Conservation (phyloP, 2,329 filamentous ascomycete genomes). For the Apiospora arundinis region DNA sequence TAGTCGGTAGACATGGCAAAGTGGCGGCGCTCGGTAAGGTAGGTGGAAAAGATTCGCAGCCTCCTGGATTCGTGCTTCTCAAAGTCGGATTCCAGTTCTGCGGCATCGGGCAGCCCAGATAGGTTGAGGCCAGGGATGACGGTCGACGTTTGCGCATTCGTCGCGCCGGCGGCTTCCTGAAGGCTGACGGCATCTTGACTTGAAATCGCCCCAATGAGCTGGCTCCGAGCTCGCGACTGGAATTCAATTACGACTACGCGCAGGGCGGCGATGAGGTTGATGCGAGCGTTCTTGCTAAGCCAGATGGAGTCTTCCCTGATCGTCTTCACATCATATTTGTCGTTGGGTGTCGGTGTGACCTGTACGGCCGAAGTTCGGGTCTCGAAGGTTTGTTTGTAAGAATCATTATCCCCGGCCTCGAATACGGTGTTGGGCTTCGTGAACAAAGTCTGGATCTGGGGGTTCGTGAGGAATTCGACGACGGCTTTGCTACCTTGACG, state of each 20-base stretch:
- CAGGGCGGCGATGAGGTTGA: conserved; percentile 84
- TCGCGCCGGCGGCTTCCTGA: conserved; percentile 71
- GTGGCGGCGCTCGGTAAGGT: conserved; percentile 73
- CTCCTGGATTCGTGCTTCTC: conserved; percentile 67
- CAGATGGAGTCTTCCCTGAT: conserved; percentile 87
- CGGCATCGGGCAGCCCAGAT: conserved; percentile 55
- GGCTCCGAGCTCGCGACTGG: conserved; percentile 77
- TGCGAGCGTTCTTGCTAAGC: conserved; percentile 78
- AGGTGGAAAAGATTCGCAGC: conserved; percentile 72
- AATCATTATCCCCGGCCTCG: conserved; percentile 49
- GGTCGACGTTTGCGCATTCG: conserved; percentile 63
- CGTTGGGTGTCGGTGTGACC: conserved; percentile 70
- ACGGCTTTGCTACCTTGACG: conserved; percentile 61
- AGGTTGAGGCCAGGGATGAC: conserved; percentile 61
- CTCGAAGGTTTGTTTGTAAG: conserved; percentile 67
- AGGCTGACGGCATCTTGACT: conserved; percentile 80
- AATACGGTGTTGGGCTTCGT: conserved; percentile 74
- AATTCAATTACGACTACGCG: conserved; percentile 83
- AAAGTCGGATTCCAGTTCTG: conserved; percentile 64
- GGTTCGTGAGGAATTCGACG: conserved; percentile 73
- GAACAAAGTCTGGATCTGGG: conserved; percentile 71
- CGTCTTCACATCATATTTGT: conserved; percentile 74
- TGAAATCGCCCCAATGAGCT: conserved; percentile 75
- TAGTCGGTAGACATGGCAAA: conserved; percentile 70
- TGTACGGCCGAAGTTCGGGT: conserved; percentile 88